phyloP scores from a whole-genome alignment of 108 stramenopile genomes.

The Cyclotella baltica region DNA sequence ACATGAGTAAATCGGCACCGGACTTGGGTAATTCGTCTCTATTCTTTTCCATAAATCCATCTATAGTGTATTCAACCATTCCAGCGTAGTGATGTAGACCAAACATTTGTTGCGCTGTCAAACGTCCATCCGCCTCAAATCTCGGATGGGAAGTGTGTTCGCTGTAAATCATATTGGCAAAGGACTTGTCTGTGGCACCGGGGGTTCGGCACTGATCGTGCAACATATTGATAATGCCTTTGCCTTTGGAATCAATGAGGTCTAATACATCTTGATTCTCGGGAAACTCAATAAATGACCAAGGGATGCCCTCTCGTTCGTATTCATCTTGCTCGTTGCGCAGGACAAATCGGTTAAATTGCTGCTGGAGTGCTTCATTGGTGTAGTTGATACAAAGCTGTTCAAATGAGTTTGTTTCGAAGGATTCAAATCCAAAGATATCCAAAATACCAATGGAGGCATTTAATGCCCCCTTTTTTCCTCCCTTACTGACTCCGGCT shows the following conservation, averaged over 20 bases:
- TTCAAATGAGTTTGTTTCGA: constrained; percentile 85
- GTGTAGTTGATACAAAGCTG: constrained; percentile 98
- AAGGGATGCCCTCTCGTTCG: constrained; percentile 83
- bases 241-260: constrained; percentile 85
- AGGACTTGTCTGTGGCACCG: constrained; percentile 73
- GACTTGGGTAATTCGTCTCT: constrained; percentile 92
- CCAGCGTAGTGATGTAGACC: constrained; percentile 89
- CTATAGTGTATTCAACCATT: constrained; percentile 85
- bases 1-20: constrained; percentile 65
- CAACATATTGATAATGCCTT: constrained; percentile 81
- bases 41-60: constrained; percentile 92
- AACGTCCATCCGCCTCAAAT: constrained; percentile 68
- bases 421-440: constrained; percentile 95
- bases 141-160: constrained; percentile 66
- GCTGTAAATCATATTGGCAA: constrained; percentile 67
- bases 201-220: constrained; percentile 86
- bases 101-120: constrained; percentile 71
- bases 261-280: constrained; percentile 98
- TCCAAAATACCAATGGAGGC: constrained; percentile 82
- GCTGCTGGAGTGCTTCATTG: constrained; percentile 93
- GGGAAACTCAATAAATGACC: constrained; percentile 90
- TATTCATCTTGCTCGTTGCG: constrained; percentile 89
- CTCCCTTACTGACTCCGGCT: neutral
- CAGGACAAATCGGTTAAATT: constrained; percentile 91
- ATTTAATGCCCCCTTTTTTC: neutral